A percentile compares a stretch with the other conserved stretches of the same genome.
These are phyloP conservation scores for Cylindrotheca closterium DNA, from an alignment of 108 stramenopile genomes.

Conservation along the genomic window DNA sequence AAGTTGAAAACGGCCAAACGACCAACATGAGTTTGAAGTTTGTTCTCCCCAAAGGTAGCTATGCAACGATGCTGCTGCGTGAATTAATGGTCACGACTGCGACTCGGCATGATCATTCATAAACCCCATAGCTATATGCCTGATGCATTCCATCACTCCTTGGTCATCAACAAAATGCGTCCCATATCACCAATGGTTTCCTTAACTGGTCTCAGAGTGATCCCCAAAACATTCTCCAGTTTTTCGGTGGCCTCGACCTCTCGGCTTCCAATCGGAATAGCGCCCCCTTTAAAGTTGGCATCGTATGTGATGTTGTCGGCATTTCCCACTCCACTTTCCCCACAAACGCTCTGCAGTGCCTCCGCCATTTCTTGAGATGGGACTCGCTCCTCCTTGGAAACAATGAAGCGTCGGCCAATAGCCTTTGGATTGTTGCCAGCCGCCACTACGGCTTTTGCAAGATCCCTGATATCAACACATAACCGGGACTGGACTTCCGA, in stretches of 20 bases:
- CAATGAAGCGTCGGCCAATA: constrained; percentile 59
- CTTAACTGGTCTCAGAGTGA: constrained; percentile 56
- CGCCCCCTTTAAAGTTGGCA: constrained; percentile 72
- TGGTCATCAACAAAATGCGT: constrained; percentile 28
- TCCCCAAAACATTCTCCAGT: constrained; percentile 48
- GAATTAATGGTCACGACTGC: constrained; percentile 80
- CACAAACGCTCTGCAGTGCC: constrained; percentile 36
- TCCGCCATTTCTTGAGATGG: constrained; percentile 61
- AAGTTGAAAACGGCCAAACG: constrained; percentile 14
- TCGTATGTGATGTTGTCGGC: constrained; percentile 53
- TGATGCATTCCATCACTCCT: background rate
- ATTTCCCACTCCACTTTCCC: constrained; percentile 16
- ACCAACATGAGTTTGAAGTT: constrained; percentile 44
- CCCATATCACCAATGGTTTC: constrained; percentile 81
- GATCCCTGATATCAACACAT: constrained; percentile 82
- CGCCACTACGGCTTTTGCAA: constrained; percentile 69
- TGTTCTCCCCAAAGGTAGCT: constrained; percentile 73
- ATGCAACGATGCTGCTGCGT: constrained; percentile 80
- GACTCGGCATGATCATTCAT: constrained; percentile 6
- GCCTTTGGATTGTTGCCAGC: constrained; percentile 40
- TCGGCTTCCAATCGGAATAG: constrained; percentile 70
- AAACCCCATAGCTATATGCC: background rate
- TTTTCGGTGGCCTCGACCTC: constrained; percentile 62
- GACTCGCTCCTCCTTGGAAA: constrained; percentile 68
- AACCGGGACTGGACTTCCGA: constrained; percentile 76